phyloP scores from a whole-genome alignment of 768 basidiomycete genomes.

The Serendipita sp. region DNA sequence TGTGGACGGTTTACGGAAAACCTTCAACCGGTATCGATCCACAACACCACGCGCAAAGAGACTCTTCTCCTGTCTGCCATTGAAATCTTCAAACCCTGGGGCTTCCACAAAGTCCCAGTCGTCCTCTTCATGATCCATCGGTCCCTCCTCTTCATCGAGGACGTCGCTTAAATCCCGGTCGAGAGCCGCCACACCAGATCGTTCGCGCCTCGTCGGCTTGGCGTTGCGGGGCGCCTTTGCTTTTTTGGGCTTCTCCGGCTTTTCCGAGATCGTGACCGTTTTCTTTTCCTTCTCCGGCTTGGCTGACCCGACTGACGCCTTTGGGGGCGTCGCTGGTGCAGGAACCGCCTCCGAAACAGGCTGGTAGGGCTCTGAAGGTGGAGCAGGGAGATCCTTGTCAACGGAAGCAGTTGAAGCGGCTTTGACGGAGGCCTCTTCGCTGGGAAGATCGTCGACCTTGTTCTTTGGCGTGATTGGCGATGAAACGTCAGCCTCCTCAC shows the following conservation, averaged over 20 bases:
- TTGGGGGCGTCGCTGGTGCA: conserved; percentile 3
- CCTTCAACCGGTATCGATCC: conserved; percentile 69
- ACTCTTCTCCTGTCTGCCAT: conserved; percentile 62
- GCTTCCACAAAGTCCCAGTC: conserved; percentile 87
- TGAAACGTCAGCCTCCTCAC: conserved; percentile 31
- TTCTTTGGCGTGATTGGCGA: conserved; percentile 23
- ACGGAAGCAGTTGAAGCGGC: conserved; percentile 9
- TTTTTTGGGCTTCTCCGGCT: conserved; percentile 1
- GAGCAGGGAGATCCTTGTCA: conserved; percentile 12
- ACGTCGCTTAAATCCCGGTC: conserved; percentile 52
- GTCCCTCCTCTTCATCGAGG: conserved; percentile 27
- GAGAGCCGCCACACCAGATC: conserved; percentile 67
- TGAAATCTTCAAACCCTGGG: conserved; percentile 56
- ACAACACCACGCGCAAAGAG: conserved; percentile 85
- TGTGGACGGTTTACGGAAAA: conserved; percentile 75
- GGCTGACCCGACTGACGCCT: conserved; percentile 11
- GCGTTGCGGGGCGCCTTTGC: not conserved
- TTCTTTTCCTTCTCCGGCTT: conserved; percentile 20
- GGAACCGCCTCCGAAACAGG: not conserved
- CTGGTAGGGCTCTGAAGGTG: conserved; percentile 11
- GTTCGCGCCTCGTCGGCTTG: conserved; percentile 40
- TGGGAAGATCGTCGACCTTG: conserved; percentile 4
- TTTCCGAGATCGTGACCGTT: conserved; percentile 8
- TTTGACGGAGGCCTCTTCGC: conserved; percentile 3
- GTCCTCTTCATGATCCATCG: conserved; percentile 44